Evolutionary conservation across 2,329 filamentous ascomycete genomes (phyloP).

Genomic region (Rosellinia necatrix): DNA sequence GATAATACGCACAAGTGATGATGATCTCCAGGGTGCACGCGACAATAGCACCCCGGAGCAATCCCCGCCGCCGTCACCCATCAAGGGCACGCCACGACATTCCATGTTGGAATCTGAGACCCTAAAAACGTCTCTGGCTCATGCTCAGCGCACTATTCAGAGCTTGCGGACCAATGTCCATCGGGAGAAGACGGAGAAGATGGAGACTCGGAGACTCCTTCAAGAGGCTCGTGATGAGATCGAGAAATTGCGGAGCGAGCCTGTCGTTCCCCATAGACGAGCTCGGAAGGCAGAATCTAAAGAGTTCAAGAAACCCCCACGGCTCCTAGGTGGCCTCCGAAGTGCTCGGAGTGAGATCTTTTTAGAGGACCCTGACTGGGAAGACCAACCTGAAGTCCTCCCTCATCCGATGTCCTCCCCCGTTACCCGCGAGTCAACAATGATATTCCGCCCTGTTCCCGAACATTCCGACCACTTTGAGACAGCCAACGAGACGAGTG

Average conservation of each 20-base stretch:
- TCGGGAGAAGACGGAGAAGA: slow-evolving; percentile 97
- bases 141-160: slow-evolving; percentile 96
- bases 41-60: slow-evolving; percentile 82
- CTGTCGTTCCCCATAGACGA: slow-evolving; percentile 57
- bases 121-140: slow-evolving; percentile 87
- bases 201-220: slow-evolving; percentile 91
- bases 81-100: slow-evolving; percentile 90
- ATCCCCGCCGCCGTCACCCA: slow-evolving; percentile 86
- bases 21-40: slow-evolving; percentile 66
- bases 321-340: slow-evolving; percentile 77
- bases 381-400: slow-evolving; percentile 71
- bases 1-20: slow-evolving; percentile 61
- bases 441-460: slow-evolving; percentile 35
- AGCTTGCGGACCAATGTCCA: slow-evolving; percentile 94
- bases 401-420: slow-evolving; percentile 50
- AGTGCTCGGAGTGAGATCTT: slow-evolving; percentile 78
- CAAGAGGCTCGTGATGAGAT: slow-evolving; percentile 94
- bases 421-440: slow-evolving; percentile 36
- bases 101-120: slow-evolving; percentile 94
- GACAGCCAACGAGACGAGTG: slow-evolving; percentile 77
- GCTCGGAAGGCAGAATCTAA: slow-evolving; percentile 67
- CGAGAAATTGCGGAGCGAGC: slow-evolving; percentile 68
- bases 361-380: slow-evolving; percentile 84
- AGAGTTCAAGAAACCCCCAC: slow-evolving; percentile 78
- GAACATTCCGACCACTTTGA: slow-evolving; percentile 74